Conservation (phyloP, 163 green algal genomes). For the Scenedesmus sp. region DNA sequence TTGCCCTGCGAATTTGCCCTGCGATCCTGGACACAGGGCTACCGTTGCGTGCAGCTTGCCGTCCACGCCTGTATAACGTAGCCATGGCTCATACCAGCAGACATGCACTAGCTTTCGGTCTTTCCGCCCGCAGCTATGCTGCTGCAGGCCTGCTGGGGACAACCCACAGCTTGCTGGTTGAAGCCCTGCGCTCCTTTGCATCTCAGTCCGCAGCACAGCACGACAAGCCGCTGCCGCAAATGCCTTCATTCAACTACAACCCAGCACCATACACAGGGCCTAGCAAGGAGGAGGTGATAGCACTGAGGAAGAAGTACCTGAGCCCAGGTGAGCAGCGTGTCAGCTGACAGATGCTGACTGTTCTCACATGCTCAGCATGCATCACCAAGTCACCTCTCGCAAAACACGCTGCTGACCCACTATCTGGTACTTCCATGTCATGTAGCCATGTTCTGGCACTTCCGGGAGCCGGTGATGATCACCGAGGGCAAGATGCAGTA, state of each 20-base stretch:
- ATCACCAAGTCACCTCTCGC: not conserved
- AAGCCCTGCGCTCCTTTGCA: slow-evolving; percentile 23
- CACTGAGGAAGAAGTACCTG: slow-evolving; percentile 85
- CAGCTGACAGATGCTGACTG: slow-evolving; percentile 20
- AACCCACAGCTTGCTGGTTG: slow-evolving; percentile 1
- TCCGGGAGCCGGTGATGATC: slow-evolving; percentile 97
- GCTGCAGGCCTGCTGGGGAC: not conserved
- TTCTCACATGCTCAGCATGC: slow-evolving; percentile 9
- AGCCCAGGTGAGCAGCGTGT: slow-evolving; percentile 82
- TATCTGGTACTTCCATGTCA: not conserved
- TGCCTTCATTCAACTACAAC: slow-evolving; percentile 21
- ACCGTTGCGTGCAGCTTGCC: not conserved
- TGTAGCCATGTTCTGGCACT: slow-evolving; percentile 93
- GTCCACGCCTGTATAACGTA: not conserved
- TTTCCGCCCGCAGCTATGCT: not conserved
- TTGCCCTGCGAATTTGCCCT: not conserved
- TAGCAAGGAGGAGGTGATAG: slow-evolving; percentile 86
- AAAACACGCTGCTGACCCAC: not conserved
- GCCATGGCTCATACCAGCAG: not conserved
- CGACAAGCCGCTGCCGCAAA: slow-evolving; percentile 21
- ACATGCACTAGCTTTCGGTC: not conserved
- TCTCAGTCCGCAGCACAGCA: slow-evolving; percentile 3
- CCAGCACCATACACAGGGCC: slow-evolving; percentile 86
- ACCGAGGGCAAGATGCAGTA: slow-evolving; percentile 98
- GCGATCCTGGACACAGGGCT: not conserved